Evolutionary conservation across 148 eudicot species (phyloP).

Genomic region (Chenopodium quinoa): DNA sequence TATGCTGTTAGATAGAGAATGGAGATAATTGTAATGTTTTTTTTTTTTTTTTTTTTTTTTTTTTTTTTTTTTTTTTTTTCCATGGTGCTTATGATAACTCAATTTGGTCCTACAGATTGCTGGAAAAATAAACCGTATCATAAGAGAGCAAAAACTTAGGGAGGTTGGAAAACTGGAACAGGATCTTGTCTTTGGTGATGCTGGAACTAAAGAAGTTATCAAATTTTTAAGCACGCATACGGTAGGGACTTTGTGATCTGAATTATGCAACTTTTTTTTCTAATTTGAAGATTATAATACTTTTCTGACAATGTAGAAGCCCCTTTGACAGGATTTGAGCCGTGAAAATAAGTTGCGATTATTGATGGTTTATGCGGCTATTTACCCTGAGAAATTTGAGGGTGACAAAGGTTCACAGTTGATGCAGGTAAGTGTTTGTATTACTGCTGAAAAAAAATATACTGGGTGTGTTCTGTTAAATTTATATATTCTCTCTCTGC

Average conservation of each 20-base stretch:
- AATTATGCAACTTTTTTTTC: background rate
- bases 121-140: conserved; percentile 72
- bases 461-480: background rate
- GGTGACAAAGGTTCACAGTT: conserved; percentile 71
- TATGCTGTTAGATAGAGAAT: background rate
- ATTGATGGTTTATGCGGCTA: conserved; percentile 93
- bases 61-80: too few relatives aligned
- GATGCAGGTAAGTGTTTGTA: conserved; percentile 59
- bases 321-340: conserved; percentile 61
- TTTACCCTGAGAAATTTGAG: conserved; percentile 86
- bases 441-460: background rate
- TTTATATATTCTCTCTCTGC: background rate
- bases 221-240: conserved; percentile 67
- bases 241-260: conserved; percentile 37
- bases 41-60: too few relatives aligned
- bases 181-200: conserved; percentile 97
- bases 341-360: conserved; percentile 83
- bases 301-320: background rate
- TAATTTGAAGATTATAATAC: background rate
- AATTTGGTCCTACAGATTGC: conserved; percentile 65
- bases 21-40: too few relatives aligned
- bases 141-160: conserved; percentile 73
- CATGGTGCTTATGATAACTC: conserved; percentile 14
- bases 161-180: conserved; percentile 94
- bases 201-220: conserved; percentile 86